Evolutionary conservation across 306 rosid species (phyloP).

Genomic region (Arachis stenosperma): DNA sequence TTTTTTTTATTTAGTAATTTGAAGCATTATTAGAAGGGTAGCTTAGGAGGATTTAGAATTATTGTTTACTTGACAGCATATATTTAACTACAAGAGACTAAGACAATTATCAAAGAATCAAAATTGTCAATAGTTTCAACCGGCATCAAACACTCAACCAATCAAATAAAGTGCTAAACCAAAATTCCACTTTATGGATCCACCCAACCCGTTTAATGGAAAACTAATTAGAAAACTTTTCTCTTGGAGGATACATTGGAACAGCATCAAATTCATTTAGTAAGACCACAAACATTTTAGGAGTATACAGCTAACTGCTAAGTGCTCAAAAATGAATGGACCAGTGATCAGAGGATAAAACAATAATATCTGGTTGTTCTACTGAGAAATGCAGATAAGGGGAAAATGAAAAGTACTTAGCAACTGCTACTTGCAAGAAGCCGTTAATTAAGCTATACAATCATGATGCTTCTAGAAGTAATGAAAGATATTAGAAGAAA

Average conservation of each 20-base stretch:
- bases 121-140: not conserved
- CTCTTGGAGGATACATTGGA: slow-evolving; percentile 3
- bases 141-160: slow-evolving; percentile 7
- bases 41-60: not conserved
- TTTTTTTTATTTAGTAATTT: not conserved
- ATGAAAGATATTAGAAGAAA: slow-evolving; percentile 26
- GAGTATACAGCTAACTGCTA: not conserved
- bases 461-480: not conserved
- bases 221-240: not conserved
- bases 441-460: slow-evolving; percentile 15
- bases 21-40: not conserved
- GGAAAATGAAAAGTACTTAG: slow-evolving; percentile 10
- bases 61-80: not conserved
- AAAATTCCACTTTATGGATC: slow-evolving; percentile 4
- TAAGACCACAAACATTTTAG: not conserved
- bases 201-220: not conserved
- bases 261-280: slow-evolving; percentile 11
- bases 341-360: not conserved
- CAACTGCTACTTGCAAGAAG: slow-evolving; percentile 17
- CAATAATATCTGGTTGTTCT: slow-evolving; percentile 2
- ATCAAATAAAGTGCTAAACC: slow-evolving; percentile 19
- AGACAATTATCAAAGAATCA: too few relatives aligned
- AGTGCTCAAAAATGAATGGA: slow-evolving; percentile 19
- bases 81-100: too few relatives aligned
- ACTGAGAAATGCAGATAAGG: not conserved